Percentiles rank a stretch among this genome's conserved stretches.
Conservation (phyloP, 2,329 filamentous ascomycete species). For the Mycosphaerelloides madeirae region DNA sequence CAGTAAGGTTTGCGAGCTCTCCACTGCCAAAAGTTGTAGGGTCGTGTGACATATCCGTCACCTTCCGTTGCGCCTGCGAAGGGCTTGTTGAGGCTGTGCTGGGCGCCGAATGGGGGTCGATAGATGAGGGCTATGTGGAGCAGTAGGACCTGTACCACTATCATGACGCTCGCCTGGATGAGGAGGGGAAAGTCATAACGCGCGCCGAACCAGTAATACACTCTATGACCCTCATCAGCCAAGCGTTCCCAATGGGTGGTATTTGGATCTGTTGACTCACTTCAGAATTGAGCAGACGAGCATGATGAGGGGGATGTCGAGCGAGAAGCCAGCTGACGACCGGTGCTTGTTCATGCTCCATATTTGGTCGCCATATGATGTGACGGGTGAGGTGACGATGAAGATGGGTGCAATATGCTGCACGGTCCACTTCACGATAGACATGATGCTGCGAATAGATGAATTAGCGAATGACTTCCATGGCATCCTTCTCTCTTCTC, state of each 20-base stretch:
- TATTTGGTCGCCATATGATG: constrained; percentile 64
- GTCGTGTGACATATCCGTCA: constrained; percentile 48
- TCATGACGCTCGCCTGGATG: constrained; percentile 57
- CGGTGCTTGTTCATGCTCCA: constrained; percentile 57
- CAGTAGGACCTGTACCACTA: constrained; percentile 53
- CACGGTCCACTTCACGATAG: constrained; percentile 31
- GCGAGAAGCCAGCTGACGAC: constrained; percentile 59
- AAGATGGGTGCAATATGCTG: constrained; percentile 36
- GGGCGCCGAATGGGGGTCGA: constrained; percentile 40
- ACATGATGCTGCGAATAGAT: constrained; percentile 25
- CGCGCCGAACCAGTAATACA: constrained; percentile 63
- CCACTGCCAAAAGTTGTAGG: constrained; percentile 83
- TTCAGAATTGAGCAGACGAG: constrained; percentile 61
- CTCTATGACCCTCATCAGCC: constrained; percentile 51
- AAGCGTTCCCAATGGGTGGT: not conserved
- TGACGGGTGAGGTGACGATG: constrained; percentile 59
- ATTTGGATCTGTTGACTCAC: constrained; percentile 32
- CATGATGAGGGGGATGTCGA: constrained; percentile 65
- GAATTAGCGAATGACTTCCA: constrained; percentile 10
- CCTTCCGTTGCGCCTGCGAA: constrained; percentile 53
- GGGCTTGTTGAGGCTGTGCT: constrained; percentile 45
- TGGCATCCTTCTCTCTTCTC: not conserved
- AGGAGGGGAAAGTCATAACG: constrained; percentile 57
- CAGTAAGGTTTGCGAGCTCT: constrained; percentile 70
- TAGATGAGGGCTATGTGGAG: constrained; percentile 59